Conservation (phyloP, 495 filamentous ascomycete genomes). For the Hapsidospora chrysogenum region DNA sequence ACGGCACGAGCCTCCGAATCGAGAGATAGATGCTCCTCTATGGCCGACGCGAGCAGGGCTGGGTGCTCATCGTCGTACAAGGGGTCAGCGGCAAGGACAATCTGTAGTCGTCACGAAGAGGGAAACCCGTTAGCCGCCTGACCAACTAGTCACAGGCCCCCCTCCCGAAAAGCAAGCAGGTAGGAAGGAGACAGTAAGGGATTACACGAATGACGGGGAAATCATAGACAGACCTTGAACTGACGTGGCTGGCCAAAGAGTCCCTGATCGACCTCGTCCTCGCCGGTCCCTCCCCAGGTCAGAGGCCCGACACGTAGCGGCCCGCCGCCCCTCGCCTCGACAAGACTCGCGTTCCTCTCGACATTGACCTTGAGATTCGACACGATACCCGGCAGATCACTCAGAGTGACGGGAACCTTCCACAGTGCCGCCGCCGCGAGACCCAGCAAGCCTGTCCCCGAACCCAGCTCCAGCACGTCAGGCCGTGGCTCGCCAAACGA, state of each 20-base stretch:
- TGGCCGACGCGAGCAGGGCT: constrained; percentile 21
- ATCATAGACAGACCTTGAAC: constrained; percentile 20
- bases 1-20: constrained; percentile 18
- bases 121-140: too few species aligned
- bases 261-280: constrained; percentile 12
- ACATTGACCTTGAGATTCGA: constrained; percentile 25
- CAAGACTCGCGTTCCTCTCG: constrained; percentile 14
- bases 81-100: constrained; percentile 26
- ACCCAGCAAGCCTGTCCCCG: constrained; percentile 48
- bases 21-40: constrained; percentile 18
- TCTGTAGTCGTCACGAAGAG: too few species aligned
- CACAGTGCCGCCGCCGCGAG: constrained; percentile 28
- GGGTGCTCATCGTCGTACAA: constrained; percentile 33
- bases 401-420: constrained; percentile 23
- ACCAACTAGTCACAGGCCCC: too few species aligned
- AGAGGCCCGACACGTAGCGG: constrained; percentile 16
- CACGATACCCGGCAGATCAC: constrained; percentile 26
- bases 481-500: constrained; percentile 3
- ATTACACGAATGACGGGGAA: too few species aligned
- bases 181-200: background rate
- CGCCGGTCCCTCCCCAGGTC: constrained; percentile 21
- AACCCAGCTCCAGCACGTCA: constrained; percentile 40
- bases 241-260: constrained; percentile 15
- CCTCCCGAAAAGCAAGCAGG: background rate
- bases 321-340: constrained; percentile 17